A percentile compares a stretch with the other conserved stretches of the same genome.
Conservation (phyloP, 208 protist species). For the Trypanosoma caninum region DNA sequence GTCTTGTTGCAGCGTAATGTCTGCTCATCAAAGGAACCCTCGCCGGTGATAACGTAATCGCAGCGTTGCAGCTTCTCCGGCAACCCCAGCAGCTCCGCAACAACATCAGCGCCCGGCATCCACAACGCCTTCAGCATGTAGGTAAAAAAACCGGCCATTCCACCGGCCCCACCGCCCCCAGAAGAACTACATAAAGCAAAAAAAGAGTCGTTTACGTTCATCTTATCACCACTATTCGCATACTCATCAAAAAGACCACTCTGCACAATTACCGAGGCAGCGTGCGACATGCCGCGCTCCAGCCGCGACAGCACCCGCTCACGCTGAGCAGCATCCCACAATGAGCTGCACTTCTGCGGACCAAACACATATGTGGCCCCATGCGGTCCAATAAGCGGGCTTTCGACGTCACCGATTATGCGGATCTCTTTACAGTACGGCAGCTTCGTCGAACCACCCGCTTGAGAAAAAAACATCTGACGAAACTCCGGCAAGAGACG, state of each 20-base stretch:
- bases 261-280: slow-evolving; percentile 32
- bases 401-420: slow-evolving; percentile 78
- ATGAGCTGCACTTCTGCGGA: slow-evolving; percentile 71
- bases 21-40: slow-evolving; percentile 79
- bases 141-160: slow-evolving; percentile 78
- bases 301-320: slow-evolving; percentile 32
- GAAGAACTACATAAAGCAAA: slow-evolving; percentile 31
- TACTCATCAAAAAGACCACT: slow-evolving; percentile 11
- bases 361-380: slow-evolving; percentile 73
- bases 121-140: slow-evolving; percentile 46
- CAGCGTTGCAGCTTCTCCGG: slow-evolving; percentile 10
- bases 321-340: slow-evolving; percentile 16
- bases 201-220: not conserved
- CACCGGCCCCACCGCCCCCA: slow-evolving; percentile 67
- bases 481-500: slow-evolving; percentile 9
- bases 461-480: not conserved
- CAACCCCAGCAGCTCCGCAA: slow-evolving; percentile 42
- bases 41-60: slow-evolving; percentile 56
- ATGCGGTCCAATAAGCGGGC: slow-evolving; percentile 53
- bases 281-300: slow-evolving; percentile 57
- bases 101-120: slow-evolving; percentile 54
- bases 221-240: not conserved
- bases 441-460: not conserved
- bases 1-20: slow-evolving; percentile 68
- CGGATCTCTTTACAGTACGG: slow-evolving; percentile 29